Evolutionary conservation across 148 eudicot genomes (phyloP), one percentile per base, ranked within the genome.

Genomic region (Nepenthes gracilis): DNA sequence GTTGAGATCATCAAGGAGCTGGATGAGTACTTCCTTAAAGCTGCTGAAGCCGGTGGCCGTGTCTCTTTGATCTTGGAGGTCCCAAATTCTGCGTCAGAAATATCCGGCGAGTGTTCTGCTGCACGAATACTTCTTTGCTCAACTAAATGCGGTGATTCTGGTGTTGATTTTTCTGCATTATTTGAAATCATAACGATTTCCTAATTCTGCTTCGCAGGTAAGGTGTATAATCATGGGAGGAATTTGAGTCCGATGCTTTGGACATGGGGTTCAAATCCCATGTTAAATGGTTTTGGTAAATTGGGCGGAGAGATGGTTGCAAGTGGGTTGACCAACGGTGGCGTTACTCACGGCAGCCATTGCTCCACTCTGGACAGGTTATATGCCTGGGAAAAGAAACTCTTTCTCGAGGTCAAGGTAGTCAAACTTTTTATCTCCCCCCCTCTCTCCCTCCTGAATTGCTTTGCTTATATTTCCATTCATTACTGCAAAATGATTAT

Each of bases 341-440:
- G 63, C 64, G 63, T 36, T 33, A 55, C 51, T 11, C 63, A 49
- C 43, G 74, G 71, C 5, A 82, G 81, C 61, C 96, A 93, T 65
- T 70, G 87, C 61, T 85, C 89, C 43, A 88, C 99, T 32, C 72
- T 89, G 6, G 99, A 93, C 72, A 88, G 95, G 67, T 74, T 93
- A 43, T 79, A 86, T 77, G 95, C 89, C 51, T 88, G 99, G 99
- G 99, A 93, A 77, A 93, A 88, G 83, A 93, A 86, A 63, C 80
- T 93, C 36, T 93, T 81, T 59, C 68, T 64, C 62, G 96, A 93
- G 66, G 95, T 93, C 71, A 92, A 88, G 96, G 99, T 88, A 49
- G 53, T 49, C 37, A 40, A 56, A 72, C 15, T 12, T n/a, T 52
- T 23, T 52, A 12, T 64, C 58, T 49, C 35, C 13, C 64, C 23